Conservation (phyloP, 768 basidiomycete genomes). For the Auricularia auricula-judae region DNA sequence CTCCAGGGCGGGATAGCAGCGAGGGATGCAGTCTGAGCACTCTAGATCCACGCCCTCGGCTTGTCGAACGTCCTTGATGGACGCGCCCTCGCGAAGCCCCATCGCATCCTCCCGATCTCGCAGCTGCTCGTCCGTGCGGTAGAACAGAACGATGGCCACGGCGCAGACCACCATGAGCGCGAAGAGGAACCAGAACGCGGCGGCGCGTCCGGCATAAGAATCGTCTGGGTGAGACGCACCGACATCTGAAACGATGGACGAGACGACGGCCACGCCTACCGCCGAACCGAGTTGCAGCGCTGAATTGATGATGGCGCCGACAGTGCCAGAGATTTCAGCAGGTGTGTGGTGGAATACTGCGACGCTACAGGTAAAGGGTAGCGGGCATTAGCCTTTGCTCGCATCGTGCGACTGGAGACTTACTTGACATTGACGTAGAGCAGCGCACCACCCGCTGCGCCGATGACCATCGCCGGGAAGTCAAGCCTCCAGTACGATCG, state of each 20-base stretch:
- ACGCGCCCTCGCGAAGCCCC: neutral
- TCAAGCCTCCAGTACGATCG: slow-evolving; percentile 33
- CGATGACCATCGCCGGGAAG: slow-evolving; percentile 42
- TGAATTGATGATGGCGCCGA: slow-evolving; percentile 45
- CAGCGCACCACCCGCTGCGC: slow-evolving; percentile 34
- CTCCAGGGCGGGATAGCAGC: neutral
- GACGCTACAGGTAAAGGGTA: slow-evolving; percentile 23
- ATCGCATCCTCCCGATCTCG: neutral
- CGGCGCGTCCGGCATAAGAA: slow-evolving; percentile 30
- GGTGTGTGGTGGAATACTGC: slow-evolving; percentile 40
- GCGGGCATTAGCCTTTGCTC: neutral
- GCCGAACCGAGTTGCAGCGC: slow-evolving; percentile 44
- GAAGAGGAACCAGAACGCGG: slow-evolving; percentile 29
- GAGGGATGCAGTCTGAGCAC: neutral
- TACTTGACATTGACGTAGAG: slow-evolving; percentile 39
- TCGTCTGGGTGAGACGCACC: slow-evolving; percentile 12
- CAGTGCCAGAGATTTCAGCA: slow-evolving; percentile 36
- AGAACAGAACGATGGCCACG: slow-evolving; percentile 23
- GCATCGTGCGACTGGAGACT: slow-evolving; percentile 8
- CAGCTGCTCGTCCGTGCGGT: slow-evolving; percentile 1
- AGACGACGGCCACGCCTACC: slow-evolving; percentile 36
- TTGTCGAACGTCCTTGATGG: no score
- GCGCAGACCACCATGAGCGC: slow-evolving; percentile 24
- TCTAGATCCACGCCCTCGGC: neutral
- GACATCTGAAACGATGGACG: slow-evolving; percentile 36